These are phyloP conservation scores for Penicillium chermesinum DNA, from an alignment of 495 filamentous ascomycete species.

Conservation along the genomic window DNA sequence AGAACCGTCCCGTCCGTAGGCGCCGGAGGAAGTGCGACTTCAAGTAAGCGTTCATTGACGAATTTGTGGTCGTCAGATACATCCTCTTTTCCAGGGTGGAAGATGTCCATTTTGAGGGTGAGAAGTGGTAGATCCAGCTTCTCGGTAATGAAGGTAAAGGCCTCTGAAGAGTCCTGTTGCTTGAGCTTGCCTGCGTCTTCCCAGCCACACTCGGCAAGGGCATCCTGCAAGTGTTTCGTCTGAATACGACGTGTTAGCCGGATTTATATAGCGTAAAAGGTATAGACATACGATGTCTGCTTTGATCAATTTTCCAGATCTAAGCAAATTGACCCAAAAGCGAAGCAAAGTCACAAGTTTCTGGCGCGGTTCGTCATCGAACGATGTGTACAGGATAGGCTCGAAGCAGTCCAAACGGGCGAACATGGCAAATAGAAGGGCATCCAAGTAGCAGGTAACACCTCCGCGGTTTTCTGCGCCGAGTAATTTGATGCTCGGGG, in stretches of 20 bases:
- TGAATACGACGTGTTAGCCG: conserved; percentile 37
- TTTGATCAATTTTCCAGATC: conserved; percentile 78
- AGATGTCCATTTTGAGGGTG: conserved; percentile 90
- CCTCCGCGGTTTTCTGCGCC: conserved; percentile 82
- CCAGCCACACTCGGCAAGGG: conserved; percentile 88
- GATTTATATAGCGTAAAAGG: background rate
- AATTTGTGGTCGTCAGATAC: conserved; percentile 87
- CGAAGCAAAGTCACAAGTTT: conserved; percentile 69
- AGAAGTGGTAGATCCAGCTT: conserved; percentile 82
- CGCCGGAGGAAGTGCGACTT: conserved; percentile 72
- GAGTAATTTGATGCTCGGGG: conserved; percentile 62
- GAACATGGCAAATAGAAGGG: conserved; percentile 97
- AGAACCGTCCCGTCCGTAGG: conserved; percentile 57
- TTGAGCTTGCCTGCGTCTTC: conserved; percentile 65
- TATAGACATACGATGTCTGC: conserved; percentile 69
- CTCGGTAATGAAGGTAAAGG: conserved; percentile 90
- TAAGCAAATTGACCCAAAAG: conserved; percentile 88
- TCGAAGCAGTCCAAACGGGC: conserved; percentile 85
- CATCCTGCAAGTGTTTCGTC: conserved; percentile 77
- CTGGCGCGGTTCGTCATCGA: conserved; percentile 59
- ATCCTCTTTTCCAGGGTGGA: conserved; percentile 80
- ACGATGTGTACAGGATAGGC: conserved; percentile 72
- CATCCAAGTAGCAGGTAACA: conserved; percentile 88
- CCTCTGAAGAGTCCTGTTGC: conserved; percentile 94
- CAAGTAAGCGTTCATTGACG: conserved; percentile 85